Conservation (phyloP, 2,329 filamentous ascomycete genomes). For the Xylaria polymorpha region DNA sequence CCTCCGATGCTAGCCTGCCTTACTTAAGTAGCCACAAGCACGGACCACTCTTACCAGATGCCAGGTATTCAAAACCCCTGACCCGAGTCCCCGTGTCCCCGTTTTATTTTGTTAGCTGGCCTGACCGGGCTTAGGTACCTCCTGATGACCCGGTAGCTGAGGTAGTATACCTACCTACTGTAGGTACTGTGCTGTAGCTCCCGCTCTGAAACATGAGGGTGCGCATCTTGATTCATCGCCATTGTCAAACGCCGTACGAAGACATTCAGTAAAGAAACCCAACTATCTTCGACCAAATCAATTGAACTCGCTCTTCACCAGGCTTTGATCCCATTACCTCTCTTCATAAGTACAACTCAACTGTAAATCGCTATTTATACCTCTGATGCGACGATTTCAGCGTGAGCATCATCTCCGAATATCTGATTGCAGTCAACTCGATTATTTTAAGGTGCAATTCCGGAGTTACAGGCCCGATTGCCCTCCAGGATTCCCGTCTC, state of each 20-base stretch:
- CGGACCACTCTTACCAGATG: slow-evolving; percentile 16
- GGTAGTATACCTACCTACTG: not conserved
- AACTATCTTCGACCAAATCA: not conserved
- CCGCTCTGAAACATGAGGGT: slow-evolving; percentile 41
- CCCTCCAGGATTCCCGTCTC: slow-evolving; percentile 17
- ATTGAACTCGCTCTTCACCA: not conserved
- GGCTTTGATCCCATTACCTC: no score
- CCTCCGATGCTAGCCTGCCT: not conserved
- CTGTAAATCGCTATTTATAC: not conserved
- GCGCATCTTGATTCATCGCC: slow-evolving; percentile 44
- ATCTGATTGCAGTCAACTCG: not conserved
- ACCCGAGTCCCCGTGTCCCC: not conserved
- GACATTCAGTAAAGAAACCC: slow-evolving; percentile 16
- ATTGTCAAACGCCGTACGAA: slow-evolving; percentile 40
- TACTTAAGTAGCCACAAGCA: no score
- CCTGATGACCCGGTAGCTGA: not conserved
- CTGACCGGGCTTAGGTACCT: not conserved
- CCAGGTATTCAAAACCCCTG: not conserved
- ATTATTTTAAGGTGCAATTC: slow-evolving; percentile 6
- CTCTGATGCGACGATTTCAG: not conserved
- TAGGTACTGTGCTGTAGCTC: no score
- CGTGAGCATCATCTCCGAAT: not conserved
- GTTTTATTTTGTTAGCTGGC: not conserved
- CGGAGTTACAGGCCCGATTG: slow-evolving; percentile 34
- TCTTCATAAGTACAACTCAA: no score